Evolutionary conservation across 2,329 filamentous ascomycete species (phyloP).

Genomic region (Lasiodiplodia sp.): DNA sequence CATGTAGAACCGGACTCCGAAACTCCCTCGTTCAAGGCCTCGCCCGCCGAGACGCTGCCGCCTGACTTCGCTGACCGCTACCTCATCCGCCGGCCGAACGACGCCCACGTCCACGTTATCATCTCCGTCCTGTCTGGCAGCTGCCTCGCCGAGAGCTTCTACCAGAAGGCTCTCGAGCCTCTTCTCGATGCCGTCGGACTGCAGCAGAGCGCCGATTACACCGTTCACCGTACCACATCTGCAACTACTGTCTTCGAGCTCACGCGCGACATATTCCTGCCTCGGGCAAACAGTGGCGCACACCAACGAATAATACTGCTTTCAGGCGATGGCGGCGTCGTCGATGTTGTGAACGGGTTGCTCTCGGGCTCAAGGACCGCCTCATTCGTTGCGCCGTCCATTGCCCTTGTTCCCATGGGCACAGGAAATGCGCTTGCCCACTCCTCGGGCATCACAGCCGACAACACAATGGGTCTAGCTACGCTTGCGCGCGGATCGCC

Average conservation of each 20-base stretch:
- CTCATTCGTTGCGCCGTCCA: slow-evolving; percentile 35
- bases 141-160: slow-evolving; percentile 50
- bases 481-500: slow-evolving; percentile 45
- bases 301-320: slow-evolving; percentile 71
- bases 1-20: slow-evolving; percentile 18
- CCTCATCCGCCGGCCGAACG: not conserved
- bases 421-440: slow-evolving; percentile 59
- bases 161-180: slow-evolving; percentile 45
- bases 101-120: slow-evolving; percentile 47
- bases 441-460: slow-evolving; percentile 47
- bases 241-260: slow-evolving; percentile 70
- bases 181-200: slow-evolving; percentile 53
- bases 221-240: slow-evolving; percentile 69
- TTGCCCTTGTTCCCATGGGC: slow-evolving; percentile 62
- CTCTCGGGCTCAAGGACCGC: slow-evolving; percentile 40
- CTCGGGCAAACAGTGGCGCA: slow-evolving; percentile 55
- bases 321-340: slow-evolving; percentile 85
- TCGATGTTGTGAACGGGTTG: slow-evolving; percentile 80
- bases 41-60: slow-evolving; percentile 4
- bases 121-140: slow-evolving; percentile 56
- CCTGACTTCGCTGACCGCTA: slow-evolving; percentile 7
- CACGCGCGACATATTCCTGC: slow-evolving; percentile 58
- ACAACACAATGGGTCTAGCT: slow-evolving; percentile 52
- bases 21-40: slow-evolving; percentile 9
- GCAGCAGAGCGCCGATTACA: slow-evolving; percentile 50